Evolutionary conservation across 2,329 filamentous ascomycete species (phyloP), one percentile per base, ranked within the genome.

Genomic region (Canariomyces notabilis): DNA sequence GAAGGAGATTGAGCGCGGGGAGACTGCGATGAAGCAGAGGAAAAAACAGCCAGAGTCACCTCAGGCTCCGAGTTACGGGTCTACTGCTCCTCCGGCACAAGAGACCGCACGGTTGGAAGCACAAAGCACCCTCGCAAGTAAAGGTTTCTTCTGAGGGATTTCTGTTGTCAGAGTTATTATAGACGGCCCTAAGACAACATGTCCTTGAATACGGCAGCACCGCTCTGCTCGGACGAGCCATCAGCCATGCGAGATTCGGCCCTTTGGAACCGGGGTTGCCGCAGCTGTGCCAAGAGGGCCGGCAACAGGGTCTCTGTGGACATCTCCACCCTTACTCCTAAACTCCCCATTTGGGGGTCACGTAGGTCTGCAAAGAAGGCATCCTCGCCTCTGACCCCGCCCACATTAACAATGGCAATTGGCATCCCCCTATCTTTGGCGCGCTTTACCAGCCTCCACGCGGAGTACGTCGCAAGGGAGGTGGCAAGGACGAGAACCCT

Each of bases 401-500:
- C 87, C 49, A 96, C 75, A 59, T 95, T 97, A 48, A 96, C 70
- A 34, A 96, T 83, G 0, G 83, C 90, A 61, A 97, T 86, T 14
- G 89, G 83, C 80, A 94, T 91, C 1, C 82, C 82, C 52, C 82
- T 77, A 57, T 93, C 87, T 57, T 85, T 83, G 22, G 91, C 93
- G 49, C 83, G 74, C 69, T 89, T 91, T 2, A 86, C 89, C 44
- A 98, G 67, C 48, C 91, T 75, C 89, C 89, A 98, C 0, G 93
- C 93, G 9, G 89, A 95, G 64, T 95, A 97, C 0, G 93, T 97
- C 5, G 93, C 93, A 38, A 97, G 75, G 51, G 88, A 95, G 29
- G 88, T 96, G 4, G 90, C 93, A 14, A 97, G 65, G 7, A 97
- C 77, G 18, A 97, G 71, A 29, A 97, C 67, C 49, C 80, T 79